Evolutionary conservation across 441 rosid genomes (phyloP), one percentile per base, ranked within the genome.

Genomic region (Croton laevigatus): DNA sequence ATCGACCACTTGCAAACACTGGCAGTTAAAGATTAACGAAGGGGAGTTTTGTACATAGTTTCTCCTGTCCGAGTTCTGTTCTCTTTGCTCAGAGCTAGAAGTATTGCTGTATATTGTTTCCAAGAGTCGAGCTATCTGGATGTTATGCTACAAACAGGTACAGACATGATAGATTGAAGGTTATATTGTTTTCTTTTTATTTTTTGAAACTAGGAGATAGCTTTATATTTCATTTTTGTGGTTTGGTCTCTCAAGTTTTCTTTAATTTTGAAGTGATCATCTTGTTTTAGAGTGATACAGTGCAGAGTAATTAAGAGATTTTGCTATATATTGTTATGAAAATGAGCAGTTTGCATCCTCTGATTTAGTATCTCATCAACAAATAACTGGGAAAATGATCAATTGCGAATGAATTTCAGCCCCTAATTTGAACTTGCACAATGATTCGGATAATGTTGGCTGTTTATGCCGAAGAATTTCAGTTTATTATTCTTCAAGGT

Each of bases 1-100:
- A 78, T 94, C 8, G 87, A 87, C 54, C 93, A 90, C 71, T 81
- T 94, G 80, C 97, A 94, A 79, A 65, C 87, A 66, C 83, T 93
- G 55, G 95, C 97, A 0, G 98, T 93, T 52, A 87, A 79, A 77
- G 74, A 69, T 48, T 85, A 69, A 80, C 51, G 34, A 34, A 32
- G 52, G 27, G 42, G 53, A 68, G 36, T 16, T 54, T 40, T 44
- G 59, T 53, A 66, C 60, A 67, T 64, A 59, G 61, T 62, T 23
- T 54, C 13, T 65, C 34, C 40, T 36, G 40, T 46, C 19, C 10
- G 8, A 5, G 70, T 69, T 14, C 9, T 61, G 16, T 14, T 19
- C 7, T 37, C 17, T 20, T 36, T 42, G n/a, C 40, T 40, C 4
- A 36, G 62, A 19, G 38, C n/a, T 32, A 11, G 27, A 19, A 38